Evolutionary conservation across 2,329 filamentous ascomycete genomes (phyloP), one percentile per base, ranked within the genome.

Genomic region (Botryotinia globosa): DNA sequence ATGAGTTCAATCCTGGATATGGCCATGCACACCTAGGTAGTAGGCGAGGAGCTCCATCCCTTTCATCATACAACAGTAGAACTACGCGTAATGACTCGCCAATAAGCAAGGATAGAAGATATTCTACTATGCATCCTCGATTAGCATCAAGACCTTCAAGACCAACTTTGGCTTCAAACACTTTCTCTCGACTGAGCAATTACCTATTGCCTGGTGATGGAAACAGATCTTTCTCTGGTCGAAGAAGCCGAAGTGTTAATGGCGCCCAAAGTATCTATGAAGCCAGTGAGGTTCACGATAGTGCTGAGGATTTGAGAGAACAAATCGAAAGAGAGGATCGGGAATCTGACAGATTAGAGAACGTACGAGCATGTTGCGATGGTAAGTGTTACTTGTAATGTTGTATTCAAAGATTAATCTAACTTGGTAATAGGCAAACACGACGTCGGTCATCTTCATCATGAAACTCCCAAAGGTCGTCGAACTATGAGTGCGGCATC

Each of bases 301-400:
- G 91, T 78, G 92, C 92, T 4, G 94, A 97, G 81, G 94, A 98
- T 80, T 81, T 97, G 73, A 87, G 93, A 72, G 87, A 91, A 75
- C 90, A 94, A 75, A 93, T 95, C 78, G 92, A 95, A 82, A 86
- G 88, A 75, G 91, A 94, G 80, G 91, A 95, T 78, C 85, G 89
- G 71, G 92, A 94, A 77, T 86, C 91, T 39, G 92, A 94, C 80
- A 87, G 91, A 75, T 86, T 98, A 78, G 95, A 98, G 85, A 98
- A 99, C 81, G 96, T 99, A 76, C 88, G 96, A 80, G 94, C 95
- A 74, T 99, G 96, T 84, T 99, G 96, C 83, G 96, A 98, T 87
- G 96, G 94, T 95, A 87, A 88, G 91, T 85, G 34, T n/a, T 25
- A 48, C 37, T 20, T 69, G 37, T 42, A 62, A 18, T 29, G 56